Evolutionary conservation across 2,329 filamentous ascomycete genomes (phyloP), one percentile per base, ranked within the genome.

Genomic region (Cryphonectria japonica): DNA sequence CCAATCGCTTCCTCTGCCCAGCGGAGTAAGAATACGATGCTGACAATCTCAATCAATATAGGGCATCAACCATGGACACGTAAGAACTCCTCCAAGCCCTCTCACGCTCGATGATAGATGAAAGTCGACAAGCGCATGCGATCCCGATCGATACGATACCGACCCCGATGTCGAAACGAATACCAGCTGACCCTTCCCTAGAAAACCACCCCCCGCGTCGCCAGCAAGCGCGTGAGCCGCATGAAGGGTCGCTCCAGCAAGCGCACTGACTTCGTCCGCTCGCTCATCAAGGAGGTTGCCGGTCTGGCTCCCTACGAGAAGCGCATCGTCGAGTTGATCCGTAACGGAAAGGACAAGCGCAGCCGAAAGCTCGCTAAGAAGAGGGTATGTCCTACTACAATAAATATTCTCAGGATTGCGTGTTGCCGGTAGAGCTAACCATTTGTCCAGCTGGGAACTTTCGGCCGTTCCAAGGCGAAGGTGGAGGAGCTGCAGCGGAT

Each of bases 261-360:
- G 92, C 92, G 95, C 82, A 98, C 96, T 79, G 91, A 93, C 80
- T 98, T 99, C 87, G 95, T 98, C 79, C 91, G 96, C 80, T 95
- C 98, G 82, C 92, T 99, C 83, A 94, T 97, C 85, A 97, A 97
- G 90, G 96, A 99, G 89, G 96, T 98, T 84, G 91, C 95, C 85
- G 96, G 93, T 82, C 92, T 96, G 79, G 93, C 93, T 79, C 93
- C 93, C 81, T 96, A 99, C 85, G 96, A 99, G 92, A 95, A 96
- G 86, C 94, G 96, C 83, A 93, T 99, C 79, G 97, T 99, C 83
- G 96, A 99, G 91, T 88, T 99, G 83, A 92, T 99, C 86, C 94
- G 96, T 82, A 99, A 99, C 93, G 92, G 90, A 88, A 97, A 97
- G 89, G 96, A 99, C 87, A 98, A 98, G 93, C 94, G 95, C 86